phyloP scores from a whole-genome alignment of 208 protist genomes.

The Acanthamoeba healyi region DNA sequence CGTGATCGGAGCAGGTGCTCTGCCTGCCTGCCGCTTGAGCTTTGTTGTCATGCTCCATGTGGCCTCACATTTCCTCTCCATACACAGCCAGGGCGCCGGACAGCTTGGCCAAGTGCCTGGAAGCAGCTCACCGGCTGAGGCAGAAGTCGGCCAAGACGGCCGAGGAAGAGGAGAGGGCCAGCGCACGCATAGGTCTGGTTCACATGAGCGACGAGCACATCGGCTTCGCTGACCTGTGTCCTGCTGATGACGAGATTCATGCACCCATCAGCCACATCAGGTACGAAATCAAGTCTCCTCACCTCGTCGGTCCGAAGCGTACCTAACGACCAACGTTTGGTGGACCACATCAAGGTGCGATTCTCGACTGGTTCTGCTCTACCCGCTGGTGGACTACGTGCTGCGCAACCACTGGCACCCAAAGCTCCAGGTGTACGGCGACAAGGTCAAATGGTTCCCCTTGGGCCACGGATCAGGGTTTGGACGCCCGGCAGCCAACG shows the following conservation, averaged over 20 bases:
- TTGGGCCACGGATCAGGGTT: conserved; percentile 6
- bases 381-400: conserved; percentile 42
- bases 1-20: neutral
- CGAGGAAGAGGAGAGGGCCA: neutral
- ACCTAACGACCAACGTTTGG: neutral
- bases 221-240: conserved; percentile 16
- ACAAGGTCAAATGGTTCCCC: conserved; percentile 45
- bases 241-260: neutral
- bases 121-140: neutral
- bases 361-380: neutral
- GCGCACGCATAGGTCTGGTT: neutral
- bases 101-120: neutral
- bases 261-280: neutral
- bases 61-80: neutral
- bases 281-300: neutral
- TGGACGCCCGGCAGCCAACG: conserved; percentile 15
- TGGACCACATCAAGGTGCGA: neutral
- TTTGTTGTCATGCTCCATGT: too few relatives aligned
- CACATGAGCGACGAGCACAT: conserved; percentile 70
- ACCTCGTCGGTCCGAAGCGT: neutral
- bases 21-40: neutral
- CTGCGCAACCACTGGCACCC: conserved; percentile 63
- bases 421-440: conserved; percentile 17
- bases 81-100: neutral
- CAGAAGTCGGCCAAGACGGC: neutral